A percentile compares a stretch with the other conserved stretches of the same genome.
These are phyloP conservation scores for Exserohilum rostratum DNA, from an alignment of 2,329 filamentous ascomycete species.

Conservation along the genomic window DNA sequence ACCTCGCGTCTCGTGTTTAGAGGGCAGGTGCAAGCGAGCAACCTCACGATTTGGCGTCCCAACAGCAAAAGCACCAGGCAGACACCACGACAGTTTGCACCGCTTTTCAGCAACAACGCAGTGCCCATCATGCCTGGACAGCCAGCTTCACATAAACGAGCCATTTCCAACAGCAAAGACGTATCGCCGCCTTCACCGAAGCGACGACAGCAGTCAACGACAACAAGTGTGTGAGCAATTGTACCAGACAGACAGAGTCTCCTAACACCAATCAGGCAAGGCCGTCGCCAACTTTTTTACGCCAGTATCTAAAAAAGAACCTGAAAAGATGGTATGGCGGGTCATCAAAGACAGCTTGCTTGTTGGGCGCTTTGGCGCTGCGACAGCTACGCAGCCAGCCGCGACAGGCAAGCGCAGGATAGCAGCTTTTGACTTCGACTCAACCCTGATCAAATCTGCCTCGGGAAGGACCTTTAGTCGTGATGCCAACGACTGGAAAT, in stretches of 20 bases:
- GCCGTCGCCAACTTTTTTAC: slow-evolving; percentile 87
- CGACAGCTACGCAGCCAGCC: slow-evolving; percentile 46
- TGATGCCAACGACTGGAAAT: slow-evolving; percentile 84
- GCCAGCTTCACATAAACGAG: slow-evolving; percentile 41
- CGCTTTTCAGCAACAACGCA: not conserved
- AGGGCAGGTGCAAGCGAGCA: slow-evolving; percentile 17
- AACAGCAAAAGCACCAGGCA: slow-evolving; percentile 2
- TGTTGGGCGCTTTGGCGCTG: slow-evolving; percentile 69
- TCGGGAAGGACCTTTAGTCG: slow-evolving; percentile 81
- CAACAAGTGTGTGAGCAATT: slow-evolving; percentile 56
- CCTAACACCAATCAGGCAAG: slow-evolving; percentile 57
- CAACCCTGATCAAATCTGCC: slow-evolving; percentile 79
- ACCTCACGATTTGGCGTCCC: slow-evolving; percentile 7
- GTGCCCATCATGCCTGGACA: slow-evolving; percentile 26
- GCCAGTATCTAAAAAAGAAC: slow-evolving; percentile 81
- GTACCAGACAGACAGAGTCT: not conserved
- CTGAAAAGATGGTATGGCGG: slow-evolving; percentile 74
- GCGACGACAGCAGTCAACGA: slow-evolving; percentile 60
- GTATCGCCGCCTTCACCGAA: slow-evolving; percentile 65
- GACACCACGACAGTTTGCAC: not conserved
- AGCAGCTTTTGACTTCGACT: slow-evolving; percentile 64
- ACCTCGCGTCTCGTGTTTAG: slow-evolving; percentile 31
- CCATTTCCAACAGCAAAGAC: slow-evolving; percentile 48
- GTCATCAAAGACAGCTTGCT: slow-evolving; percentile 72
- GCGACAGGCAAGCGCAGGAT: slow-evolving; percentile 34